Evolutionary conservation across 805 yeast species (phyloP), one percentile per base, ranked within the genome.

Genomic region (Nakazawaea populi): DNA sequence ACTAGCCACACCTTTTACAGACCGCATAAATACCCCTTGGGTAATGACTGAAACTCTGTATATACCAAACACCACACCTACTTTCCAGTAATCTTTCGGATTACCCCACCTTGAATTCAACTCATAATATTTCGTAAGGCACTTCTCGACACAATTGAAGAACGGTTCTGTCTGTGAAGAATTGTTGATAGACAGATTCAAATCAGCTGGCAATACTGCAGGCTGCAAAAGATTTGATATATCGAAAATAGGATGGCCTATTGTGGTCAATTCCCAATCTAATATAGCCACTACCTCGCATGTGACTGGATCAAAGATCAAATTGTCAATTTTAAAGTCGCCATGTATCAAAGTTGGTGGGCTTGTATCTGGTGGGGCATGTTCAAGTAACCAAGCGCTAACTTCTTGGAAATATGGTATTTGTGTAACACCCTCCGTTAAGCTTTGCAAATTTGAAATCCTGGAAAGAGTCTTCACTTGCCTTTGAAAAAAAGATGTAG

Each of bases 211-310:
- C 51, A 78, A 58, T 42, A 68, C 71, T 58, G 73, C 80, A 10
- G 84, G 82, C 58, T 78, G 83, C 29, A 82, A 64, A 31, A 80
- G 67, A 58, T 82, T 82, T 14, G 84, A 77, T 32, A 82, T 64
- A 56, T 82, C 87, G 53, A 83, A 81, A 43, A 81, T 61, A 0
- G 87, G 87, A 56, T 81, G 84, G 0, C 87, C 87, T 52, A 78
- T 67, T 0, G 87, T 82, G 55, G 85, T 79, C 39, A 82, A 64
- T 59, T 82, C 87, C 87, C 87, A 82, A 59, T 82, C 87, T 41
- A 82, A 66, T 2, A 82, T 77, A 0, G 85, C 85, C 46, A 75
- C 64, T 3, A 81, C 79, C 42, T 62, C 60, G 24, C 74, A 73
- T 44, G 72, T 70, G 0, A 72, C 73, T 55, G 80, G 81, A 63